phyloP scores from a whole-genome alignment of 805 yeast genomes.

The Suhomyces faveliae region DNA sequence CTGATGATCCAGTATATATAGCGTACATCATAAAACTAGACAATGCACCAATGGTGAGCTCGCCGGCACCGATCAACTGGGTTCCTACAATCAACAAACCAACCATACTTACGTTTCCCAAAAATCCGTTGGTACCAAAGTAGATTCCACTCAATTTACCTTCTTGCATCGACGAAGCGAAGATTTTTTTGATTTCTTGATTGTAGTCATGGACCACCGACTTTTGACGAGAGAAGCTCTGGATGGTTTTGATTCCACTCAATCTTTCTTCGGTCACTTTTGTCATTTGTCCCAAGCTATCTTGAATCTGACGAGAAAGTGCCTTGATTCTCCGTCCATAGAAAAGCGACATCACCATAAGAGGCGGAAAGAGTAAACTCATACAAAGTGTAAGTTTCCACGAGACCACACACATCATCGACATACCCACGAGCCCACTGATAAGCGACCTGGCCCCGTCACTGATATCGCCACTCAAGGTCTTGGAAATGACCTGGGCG shows the following conservation, averaged over 20 bases:
- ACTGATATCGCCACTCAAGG: slow-evolving; percentile 83
- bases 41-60: slow-evolving; percentile 80
- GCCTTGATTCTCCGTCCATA: slow-evolving; percentile 79
- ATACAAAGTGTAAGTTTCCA: slow-evolving; percentile 80
- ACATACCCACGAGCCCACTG: slow-evolving; percentile 80
- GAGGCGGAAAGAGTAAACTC: slow-evolving; percentile 79
- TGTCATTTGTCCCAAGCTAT: slow-evolving; percentile 79
- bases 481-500: slow-evolving; percentile 80
- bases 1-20: slow-evolving; percentile 88
- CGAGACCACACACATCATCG: slow-evolving; percentile 89
- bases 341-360: slow-evolving; percentile 71
- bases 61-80: slow-evolving; percentile 73
- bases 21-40: slow-evolving; percentile 95
- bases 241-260: slow-evolving; percentile 81
- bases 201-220: slow-evolving; percentile 76
- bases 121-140: slow-evolving; percentile 75
- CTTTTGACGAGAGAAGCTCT: slow-evolving; percentile 83
- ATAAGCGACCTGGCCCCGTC: slow-evolving; percentile 88
- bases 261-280: slow-evolving; percentile 91
- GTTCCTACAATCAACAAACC: slow-evolving; percentile 80
- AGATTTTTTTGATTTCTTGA: slow-evolving; percentile 63
- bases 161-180: slow-evolving; percentile 69
- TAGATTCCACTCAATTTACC: slow-evolving; percentile 76
- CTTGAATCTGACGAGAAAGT: slow-evolving; percentile 75
- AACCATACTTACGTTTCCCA: slow-evolving; percentile 80